Conservation (phyloP, 1,139 yeast genomes). For the Pneumocystis sp. region DNA sequence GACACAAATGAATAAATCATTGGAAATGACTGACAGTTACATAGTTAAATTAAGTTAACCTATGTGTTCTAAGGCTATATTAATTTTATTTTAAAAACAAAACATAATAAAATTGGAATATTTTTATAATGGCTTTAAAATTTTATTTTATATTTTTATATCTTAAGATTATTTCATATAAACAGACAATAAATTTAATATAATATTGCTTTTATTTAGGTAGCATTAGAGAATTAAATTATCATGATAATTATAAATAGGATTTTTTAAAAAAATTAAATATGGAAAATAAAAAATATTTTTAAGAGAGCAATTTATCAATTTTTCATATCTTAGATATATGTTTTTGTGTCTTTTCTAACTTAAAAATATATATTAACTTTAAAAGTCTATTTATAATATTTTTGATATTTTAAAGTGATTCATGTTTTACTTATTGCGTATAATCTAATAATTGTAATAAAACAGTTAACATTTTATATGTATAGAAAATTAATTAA, state of each 20-base stretch:
- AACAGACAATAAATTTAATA: background rate
- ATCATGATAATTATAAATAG: background rate
- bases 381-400: background rate
- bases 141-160: background rate
- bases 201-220: background rate
- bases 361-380: background rate
- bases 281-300: background rate
- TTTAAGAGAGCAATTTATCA: no score
- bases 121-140: background rate
- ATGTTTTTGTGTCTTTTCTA: background rate
- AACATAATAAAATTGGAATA: background rate
- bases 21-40: slow-evolving; percentile 2
- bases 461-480: background rate
- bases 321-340: background rate
- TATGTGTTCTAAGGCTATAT: background rate
- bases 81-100: background rate
- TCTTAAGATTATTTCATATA: background rate
- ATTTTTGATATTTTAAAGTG: background rate
- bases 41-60: background rate
- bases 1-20: slow-evolving; percentile 29
- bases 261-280: background rate
- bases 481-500: background rate
- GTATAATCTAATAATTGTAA: background rate
- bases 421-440: background rate
- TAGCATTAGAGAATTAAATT: background rate